phyloP scores from a whole-genome alignment of 192 early-diverging fungal species.

The Fimicolochytrium jonesii region DNA sequence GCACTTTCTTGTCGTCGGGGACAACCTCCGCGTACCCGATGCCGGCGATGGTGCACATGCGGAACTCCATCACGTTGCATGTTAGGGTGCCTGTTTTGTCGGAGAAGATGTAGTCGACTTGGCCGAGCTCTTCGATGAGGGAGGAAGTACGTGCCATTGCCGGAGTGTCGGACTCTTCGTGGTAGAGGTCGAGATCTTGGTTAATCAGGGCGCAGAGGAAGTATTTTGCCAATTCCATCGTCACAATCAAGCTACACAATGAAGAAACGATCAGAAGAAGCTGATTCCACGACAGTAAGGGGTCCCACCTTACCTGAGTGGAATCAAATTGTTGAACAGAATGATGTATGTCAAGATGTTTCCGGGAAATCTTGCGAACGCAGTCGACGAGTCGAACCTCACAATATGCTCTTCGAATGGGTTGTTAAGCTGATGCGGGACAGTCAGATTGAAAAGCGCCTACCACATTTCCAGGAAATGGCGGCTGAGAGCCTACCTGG shows the following conservation, averaged over 20 bases:
- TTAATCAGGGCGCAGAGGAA: conserved; percentile 84
- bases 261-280: not conserved
- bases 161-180: conserved; percentile 87
- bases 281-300: not conserved
- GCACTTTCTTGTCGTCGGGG: conserved; percentile 79
- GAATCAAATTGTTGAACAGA: conserved; percentile 98
- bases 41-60: conserved; percentile 82
- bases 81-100: conserved; percentile 80
- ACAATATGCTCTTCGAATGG: conserved; percentile 46
- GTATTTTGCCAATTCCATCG: conserved; percentile 98
- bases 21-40: conserved; percentile 85
- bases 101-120: conserved; percentile 95
- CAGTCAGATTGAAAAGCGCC: not conserved
- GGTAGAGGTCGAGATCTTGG: conserved; percentile 93
- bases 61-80: conserved; percentile 58
- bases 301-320: conserved; percentile 61
- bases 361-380: conserved; percentile 60
- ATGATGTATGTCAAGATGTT: conserved; percentile 97
- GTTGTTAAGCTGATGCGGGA: conserved; percentile 17
- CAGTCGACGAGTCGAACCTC: conserved; percentile 18
- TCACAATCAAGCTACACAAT: conserved; percentile 79
- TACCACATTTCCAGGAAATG: no score
- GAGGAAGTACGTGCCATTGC: conserved; percentile 88
- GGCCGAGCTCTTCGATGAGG: conserved; percentile 94
- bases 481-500: conserved; percentile 8